These are phyloP conservation scores for Cyclocybe aegerita DNA, from an alignment of 768 basidiomycete species.

Conservation along the genomic window DNA sequence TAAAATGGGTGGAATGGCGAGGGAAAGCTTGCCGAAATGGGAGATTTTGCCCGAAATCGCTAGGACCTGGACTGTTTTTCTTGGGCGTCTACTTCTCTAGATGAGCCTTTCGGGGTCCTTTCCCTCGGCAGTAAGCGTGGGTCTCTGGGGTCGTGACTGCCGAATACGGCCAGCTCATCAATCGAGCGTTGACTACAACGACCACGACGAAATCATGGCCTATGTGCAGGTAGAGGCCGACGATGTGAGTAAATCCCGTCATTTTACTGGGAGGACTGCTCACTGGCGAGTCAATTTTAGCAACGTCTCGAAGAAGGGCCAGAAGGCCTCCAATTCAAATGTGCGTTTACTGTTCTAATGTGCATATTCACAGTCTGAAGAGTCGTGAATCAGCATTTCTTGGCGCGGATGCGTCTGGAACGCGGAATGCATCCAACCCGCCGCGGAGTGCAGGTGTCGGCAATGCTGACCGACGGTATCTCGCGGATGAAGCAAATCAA, in stretches of 20 bases:
- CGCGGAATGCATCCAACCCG: constrained; percentile 24
- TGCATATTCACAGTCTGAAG: neutral
- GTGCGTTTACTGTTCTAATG: constrained; percentile 29
- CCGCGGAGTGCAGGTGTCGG: constrained; percentile 37
- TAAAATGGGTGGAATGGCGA: too few relatives aligned
- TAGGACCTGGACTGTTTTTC: too few relatives aligned
- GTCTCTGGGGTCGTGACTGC: constrained; percentile 12
- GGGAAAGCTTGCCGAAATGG: too few relatives aligned
- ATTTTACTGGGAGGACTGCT: neutral
- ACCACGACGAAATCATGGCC: constrained; percentile 51
- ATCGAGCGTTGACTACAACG: constrained; percentile 8
- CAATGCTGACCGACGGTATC: constrained; percentile 62
- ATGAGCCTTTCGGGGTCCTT: too few relatives aligned
- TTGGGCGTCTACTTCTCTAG: too few relatives aligned
- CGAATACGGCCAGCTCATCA: constrained; percentile 12
- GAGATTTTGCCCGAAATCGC: too few relatives aligned
- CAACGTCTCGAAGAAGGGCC: constrained; percentile 66
- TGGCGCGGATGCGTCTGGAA: constrained; percentile 36
- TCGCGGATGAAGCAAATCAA: constrained; percentile 49
- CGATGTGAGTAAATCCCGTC: constrained; percentile 44
- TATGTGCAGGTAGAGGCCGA: constrained; percentile 73
- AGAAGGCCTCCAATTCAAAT: constrained; percentile 73
- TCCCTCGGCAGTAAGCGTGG: neutral
- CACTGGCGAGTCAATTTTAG: neutral
- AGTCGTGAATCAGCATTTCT: constrained; percentile 49